These are phyloP conservation scores for Blastomyces percursus DNA, from an alignment of 2,329 filamentous ascomycete genomes.

Conservation along the genomic window DNA sequence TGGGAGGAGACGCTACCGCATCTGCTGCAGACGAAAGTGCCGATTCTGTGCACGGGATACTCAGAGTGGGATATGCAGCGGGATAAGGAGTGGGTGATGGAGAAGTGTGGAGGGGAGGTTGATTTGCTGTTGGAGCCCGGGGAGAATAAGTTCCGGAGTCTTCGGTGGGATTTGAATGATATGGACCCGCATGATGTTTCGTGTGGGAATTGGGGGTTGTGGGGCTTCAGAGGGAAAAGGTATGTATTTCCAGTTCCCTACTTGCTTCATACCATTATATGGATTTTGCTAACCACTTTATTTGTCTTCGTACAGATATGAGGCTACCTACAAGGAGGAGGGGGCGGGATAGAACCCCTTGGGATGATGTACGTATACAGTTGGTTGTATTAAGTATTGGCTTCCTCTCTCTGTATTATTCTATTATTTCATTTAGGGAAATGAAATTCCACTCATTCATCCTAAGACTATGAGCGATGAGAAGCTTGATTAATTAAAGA, in stretches of 20 bases:
- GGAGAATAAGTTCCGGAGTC: slow-evolving; percentile 85
- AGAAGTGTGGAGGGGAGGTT: slow-evolving; percentile 79
- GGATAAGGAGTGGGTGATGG: slow-evolving; percentile 79
- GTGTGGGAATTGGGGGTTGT: slow-evolving; percentile 93
- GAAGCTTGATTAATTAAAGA: too few species aligned
- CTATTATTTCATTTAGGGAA: background rate
- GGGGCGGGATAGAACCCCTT: slow-evolving; percentile 5
- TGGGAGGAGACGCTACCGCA: slow-evolving; percentile 86
- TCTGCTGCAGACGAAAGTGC: slow-evolving; percentile 88
- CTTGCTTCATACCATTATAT: background rate
- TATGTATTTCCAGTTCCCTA: slow-evolving; percentile 32
- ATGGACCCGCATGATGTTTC: slow-evolving; percentile 87
- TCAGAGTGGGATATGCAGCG: slow-evolving; percentile 90
- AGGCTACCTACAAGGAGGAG: slow-evolving; percentile 27
- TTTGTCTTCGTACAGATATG: slow-evolving; percentile 23
- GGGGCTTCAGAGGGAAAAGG: slow-evolving; percentile 96
- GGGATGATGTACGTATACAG: background rate
- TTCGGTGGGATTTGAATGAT: slow-evolving; percentile 96
- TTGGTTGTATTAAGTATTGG: background rate
- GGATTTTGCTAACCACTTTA: slow-evolving; percentile 6
- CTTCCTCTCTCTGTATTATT: slow-evolving; percentile 3
- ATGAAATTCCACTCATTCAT: background rate
- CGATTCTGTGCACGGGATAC: slow-evolving; percentile 89
- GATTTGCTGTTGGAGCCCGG: slow-evolving; percentile 85
- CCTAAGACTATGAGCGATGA: too few species aligned